Base-by-base conservation (phyloP, 2,329 filamentous ascomycete genomes). In the Venturia pyrina region DNA sequence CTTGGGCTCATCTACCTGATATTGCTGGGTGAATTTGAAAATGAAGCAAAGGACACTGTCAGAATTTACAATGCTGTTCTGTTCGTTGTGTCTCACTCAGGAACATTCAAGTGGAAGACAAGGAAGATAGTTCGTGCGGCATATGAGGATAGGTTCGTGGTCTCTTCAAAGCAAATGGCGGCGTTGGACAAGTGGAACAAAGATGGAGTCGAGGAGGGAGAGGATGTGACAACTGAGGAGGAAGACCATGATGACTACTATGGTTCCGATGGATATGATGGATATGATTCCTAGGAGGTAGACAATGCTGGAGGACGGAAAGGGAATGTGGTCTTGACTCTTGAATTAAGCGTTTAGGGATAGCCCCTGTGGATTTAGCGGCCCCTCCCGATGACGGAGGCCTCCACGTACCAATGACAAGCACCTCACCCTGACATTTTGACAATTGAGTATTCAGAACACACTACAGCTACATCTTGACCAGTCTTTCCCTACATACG, bases 1-100 rank as follows among this genome's bases (percentile, higher is more conserved):
- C 71, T 71, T 62, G 66, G 67, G 43, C 64, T 73, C 11, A 44
- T 72, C 28, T 70, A 72, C 68, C 66, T 69, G 21, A 72, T 72
- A 53, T 24, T 72, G 44, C 32, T 28, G 3, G 68, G 59, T 3
- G 40, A 43, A 15, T 43, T 43, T 15, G 13, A 43, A 43, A 11
- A 43, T 13, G 13, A 43, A 11, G 40, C 40, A 43, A 43, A 13
- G 13, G 40, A 43, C 11, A 43, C 40, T 3, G 13, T 11, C 13
- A 43, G 10, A 44, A 72, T 71, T 53, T 71, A 67, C 63, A 70
- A 71, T 61, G 69, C 70, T 6, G 70, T 73, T 24, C 17, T 70
- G 57, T 73, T 68, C 59, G 44, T 73, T 13, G 69, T 72, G 40
- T 72, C 71, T 46, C 68, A 72, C 66, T 32, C 68, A 44, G 66